Percentiles rank a stretch among this genome's conserved stretches.
Evolutionary conservation across 2,329 filamentous ascomycete species (phyloP).

Genomic region (Sphaerostilbella broomeana): DNA sequence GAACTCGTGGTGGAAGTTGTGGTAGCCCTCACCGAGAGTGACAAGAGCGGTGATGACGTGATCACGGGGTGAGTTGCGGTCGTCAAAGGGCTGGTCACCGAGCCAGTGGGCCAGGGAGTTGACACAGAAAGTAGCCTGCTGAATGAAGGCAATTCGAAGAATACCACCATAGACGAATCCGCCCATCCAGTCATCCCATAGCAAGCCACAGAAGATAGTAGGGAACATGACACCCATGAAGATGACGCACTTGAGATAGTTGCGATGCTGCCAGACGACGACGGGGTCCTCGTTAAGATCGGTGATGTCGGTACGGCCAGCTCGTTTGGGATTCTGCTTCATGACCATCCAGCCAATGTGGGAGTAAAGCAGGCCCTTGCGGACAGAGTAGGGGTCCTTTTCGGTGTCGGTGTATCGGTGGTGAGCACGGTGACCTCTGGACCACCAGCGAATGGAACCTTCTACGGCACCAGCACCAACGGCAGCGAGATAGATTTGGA

Average conservation of each 20-base stretch:
- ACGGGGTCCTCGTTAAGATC: constrained; percentile 82
- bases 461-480: constrained; percentile 78
- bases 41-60: constrained; percentile 80
- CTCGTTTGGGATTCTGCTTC: constrained; percentile 87
- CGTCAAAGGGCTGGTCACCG: constrained; percentile 86
- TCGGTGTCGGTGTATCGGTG: constrained; percentile 90
- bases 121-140: constrained; percentile 90
- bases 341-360: constrained; percentile 83
- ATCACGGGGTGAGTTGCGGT: constrained; percentile 85
- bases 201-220: constrained; percentile 65
- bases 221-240: constrained; percentile 73
- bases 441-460: constrained; percentile 86
- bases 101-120: constrained; percentile 89
- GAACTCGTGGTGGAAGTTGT: constrained; percentile 96
- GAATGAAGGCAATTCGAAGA: constrained; percentile 80
- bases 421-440: constrained; percentile 77
- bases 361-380: constrained; percentile 79
- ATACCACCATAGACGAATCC: constrained; percentile 83
- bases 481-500: constrained; percentile 76
- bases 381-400: constrained; percentile 85
- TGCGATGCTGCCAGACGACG: constrained; percentile 80
- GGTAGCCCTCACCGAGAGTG: constrained; percentile 83
- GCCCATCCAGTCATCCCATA: constrained; percentile 75
- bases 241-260: constrained; percentile 76
- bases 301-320: constrained; percentile 80